Evolutionary conservation across 225 moss, liverwort and hornwort genomes (phyloP), one percentile per base, ranked within the genome.

Genomic region (Rhytidiadelphus loreus): DNA sequence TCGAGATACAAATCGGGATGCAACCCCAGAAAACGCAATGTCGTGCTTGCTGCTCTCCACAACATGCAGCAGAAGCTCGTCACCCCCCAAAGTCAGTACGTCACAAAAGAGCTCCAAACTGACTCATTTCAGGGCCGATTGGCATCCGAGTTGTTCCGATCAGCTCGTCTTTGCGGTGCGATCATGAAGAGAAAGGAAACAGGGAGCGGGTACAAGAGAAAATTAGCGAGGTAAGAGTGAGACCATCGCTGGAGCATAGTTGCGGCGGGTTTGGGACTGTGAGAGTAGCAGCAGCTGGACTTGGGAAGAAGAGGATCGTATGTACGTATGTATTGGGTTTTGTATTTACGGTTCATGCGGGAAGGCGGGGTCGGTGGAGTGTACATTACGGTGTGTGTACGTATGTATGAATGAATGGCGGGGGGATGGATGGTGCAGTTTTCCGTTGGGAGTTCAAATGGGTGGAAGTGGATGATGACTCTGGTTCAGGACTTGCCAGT

Each of bases 401-500:
- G 80, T 21, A 56, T 18, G 13, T 33, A 12, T 73, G 43, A 37
- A 43, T 43, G 83, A 78, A 70, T 60, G 23, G 0, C 15, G 4
- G 22, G 60, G 12, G 21, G 74, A 89, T 84, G 80, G 64, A 57
- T 10, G 39, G 41, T 64, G 63, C 64, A 26, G 58, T 58, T 91
- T 87, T 75, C 84, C 84, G 87, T 91, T 89, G 65, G 75, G 14
- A 1, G 14, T 89, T 91, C 87, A 89, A 91, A 89, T 52, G 61
- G 82, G 37, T 43, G 59, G n/a, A 50, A 83, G 63, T 23, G 24
- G 59, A 66, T 76, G 69, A 83, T 28, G 41, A 23, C 65, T 24
- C 65, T 32, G 65, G 10, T 25, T 48, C 29, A 15, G 28, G 58
- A 14, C 21, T 83, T 70, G 57, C 33, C 57, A 87, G 87, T 44